Evolutionary conservation across 805 yeast genomes (phyloP).

Genomic region (Cyberlindnera mississippiensis): DNA sequence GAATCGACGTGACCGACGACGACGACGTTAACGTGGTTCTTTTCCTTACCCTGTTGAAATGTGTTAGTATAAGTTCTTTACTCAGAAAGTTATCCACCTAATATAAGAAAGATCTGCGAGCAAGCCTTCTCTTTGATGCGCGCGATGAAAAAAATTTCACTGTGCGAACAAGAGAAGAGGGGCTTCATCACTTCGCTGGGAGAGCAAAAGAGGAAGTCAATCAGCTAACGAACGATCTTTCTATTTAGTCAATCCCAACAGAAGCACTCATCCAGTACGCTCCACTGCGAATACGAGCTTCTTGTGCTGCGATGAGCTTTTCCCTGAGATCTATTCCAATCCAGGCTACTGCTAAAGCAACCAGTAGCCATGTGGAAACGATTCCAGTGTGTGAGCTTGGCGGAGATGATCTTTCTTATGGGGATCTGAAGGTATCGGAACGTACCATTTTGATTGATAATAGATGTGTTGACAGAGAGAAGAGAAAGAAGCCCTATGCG

Average conservation of each 20-base stretch:
- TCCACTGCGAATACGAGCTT: too few relatives aligned
- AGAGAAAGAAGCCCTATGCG: not conserved
- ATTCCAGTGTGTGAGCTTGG: not conserved
- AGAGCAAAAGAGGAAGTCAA: too few relatives aligned
- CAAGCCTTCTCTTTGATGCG: not conserved
- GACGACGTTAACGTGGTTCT: constrained; percentile 98
- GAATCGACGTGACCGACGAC: constrained; percentile 99
- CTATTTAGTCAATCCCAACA: too few relatives aligned
- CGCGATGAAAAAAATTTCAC: too few relatives aligned
- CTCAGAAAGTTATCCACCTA: not conserved
- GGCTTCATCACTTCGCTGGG: too few relatives aligned
- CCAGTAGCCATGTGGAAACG: too few relatives aligned
- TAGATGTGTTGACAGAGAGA: not conserved
- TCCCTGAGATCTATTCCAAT: too few relatives aligned
- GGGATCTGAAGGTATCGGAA: not conserved
- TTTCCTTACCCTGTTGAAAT: constrained; percentile 77
- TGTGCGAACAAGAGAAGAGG: not conserved
- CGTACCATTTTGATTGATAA: not conserved
- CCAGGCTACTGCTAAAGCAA: too few relatives aligned
- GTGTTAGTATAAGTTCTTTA: constrained; percentile 2
- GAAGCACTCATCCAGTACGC: too few relatives aligned
- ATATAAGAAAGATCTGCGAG: not conserved
- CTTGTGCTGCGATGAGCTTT: too few relatives aligned
- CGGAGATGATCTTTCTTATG: not conserved
- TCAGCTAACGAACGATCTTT: too few relatives aligned